A percentile compares a stretch with the other conserved stretches of the same genome.
phyloP scores from a whole-genome alignment of 2,329 filamentous ascomycete genomes.

The Sodiomyces alkalinus region DNA sequence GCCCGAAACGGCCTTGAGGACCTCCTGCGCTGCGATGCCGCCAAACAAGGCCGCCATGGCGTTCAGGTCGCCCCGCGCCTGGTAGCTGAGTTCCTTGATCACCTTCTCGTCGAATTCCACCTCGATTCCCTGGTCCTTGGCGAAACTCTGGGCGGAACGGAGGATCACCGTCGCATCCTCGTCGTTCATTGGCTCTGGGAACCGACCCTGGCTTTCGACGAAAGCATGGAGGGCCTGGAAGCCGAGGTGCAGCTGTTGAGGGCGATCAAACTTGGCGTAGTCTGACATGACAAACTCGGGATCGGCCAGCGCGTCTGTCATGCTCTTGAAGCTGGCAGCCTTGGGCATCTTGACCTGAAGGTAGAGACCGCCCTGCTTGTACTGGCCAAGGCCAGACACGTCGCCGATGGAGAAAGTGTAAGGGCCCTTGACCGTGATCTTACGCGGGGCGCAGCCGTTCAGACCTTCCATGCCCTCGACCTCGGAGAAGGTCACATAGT shows the following conservation, averaged over 20 bases:
- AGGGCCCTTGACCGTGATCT: constrained; percentile 86
- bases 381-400: constrained; percentile 72
- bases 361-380: constrained; percentile 78
- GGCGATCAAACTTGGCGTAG: constrained; percentile 95
- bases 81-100: constrained; percentile 84
- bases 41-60: constrained; percentile 94
- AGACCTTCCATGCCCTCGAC: constrained; percentile 81
- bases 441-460: constrained; percentile 71
- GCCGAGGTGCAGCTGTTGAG: constrained; percentile 78
- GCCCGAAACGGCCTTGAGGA: constrained; percentile 90
- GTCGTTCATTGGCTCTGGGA: constrained; percentile 73
- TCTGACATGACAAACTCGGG: constrained; percentile 87
- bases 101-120: constrained; percentile 85
- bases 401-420: constrained; percentile 97
- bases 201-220: constrained; percentile 54
- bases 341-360: constrained; percentile 99
- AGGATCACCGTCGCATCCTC: constrained; percentile 68
- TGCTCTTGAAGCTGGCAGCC: constrained; percentile 72
- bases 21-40: constrained; percentile 83
- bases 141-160: constrained; percentile 59
- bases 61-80: constrained; percentile 78
- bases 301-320: constrained; percentile 64
- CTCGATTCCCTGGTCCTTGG: constrained; percentile 59
- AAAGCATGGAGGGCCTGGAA: constrained; percentile 89
- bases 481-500: constrained; percentile 91